Evolutionary conservation across 495 filamentous ascomycete genomes (phyloP), one percentile per base, ranked within the genome.

Genomic region (Podospora fimiseda): DNA sequence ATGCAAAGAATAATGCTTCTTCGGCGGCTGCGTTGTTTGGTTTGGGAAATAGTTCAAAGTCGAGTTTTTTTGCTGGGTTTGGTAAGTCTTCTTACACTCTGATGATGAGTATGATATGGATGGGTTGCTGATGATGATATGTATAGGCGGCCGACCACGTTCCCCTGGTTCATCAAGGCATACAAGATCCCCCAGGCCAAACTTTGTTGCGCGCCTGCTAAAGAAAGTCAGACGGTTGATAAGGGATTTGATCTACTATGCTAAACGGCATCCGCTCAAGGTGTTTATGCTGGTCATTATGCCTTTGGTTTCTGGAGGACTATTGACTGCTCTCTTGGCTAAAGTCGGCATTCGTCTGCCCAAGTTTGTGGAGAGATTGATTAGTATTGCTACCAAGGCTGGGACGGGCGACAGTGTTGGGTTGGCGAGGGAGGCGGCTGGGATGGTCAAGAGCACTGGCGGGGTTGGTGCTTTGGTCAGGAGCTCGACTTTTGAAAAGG

Each of bases 231-330:
- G 81, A 60, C 83, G 82, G 21, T 73, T 91, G 23, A 65, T 94
- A 23, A 85, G 85, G 50, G 81, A 90, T 57, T 79, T 95, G 11
- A 76, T 79, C 58, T 76, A 81, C 64, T 94, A 90, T 67, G 84
- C 86, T 50, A 82, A 87, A 61, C 74, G 80, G 7, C 81, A 95
- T 63, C 90, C 90, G 0, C 59, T 89, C 57, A 93, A 91, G 69
- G 85, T 92, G 2, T 83, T 94, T 68, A 81, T 91, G 74, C 75
- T 93, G 15, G 84, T 94, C 24, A 80, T 94, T 48, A 78, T 95
- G 75, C 90, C 90, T 16, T 74, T 96, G 43, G 72, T 95, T 51
- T 88, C 84, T 0, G 88, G 88, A 45, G 90, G 90, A 5, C 84
- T 88, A 21, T 67, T 96, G 60, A 78, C 80, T 2, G 83, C 81